Base-by-base conservation (phyloP, 495 filamentous ascomycete species). In the Xylaria intraflava region DNA sequence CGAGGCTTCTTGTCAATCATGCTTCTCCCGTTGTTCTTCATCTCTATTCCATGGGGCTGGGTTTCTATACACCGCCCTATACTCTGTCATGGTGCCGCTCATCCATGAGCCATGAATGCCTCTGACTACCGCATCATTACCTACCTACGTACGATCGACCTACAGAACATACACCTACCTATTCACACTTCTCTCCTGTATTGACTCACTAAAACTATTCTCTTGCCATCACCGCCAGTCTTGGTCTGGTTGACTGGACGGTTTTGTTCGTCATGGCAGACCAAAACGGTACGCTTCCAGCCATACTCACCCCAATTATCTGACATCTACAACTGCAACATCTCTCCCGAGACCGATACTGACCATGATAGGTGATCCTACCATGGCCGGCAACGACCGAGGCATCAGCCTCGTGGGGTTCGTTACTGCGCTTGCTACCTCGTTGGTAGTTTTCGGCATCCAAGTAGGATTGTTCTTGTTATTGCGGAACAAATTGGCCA, bases 381-480 rank as follows among this genome's bases (percentile, higher is more conserved):
- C 72, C 17, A 58, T 55, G 6, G 80, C 69, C 38, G 70, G 76
- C 56, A 39, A 49, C 2, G 59, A 63, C n/a, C 69, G 67, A 41
- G 81, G 81, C 42, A 80, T 83, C 47, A 79, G 76, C 51, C 65
- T 83, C 24, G 71, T 79, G 35, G 74, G 84, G 10, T 92, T 96
- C 62, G 50, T 93, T 26, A 84, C 90, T 31, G 90, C 91, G 50
- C 67, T 95, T 59, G 80, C 76, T 17, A 78, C 82, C 46, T 85
- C 85, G 59, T 72, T 88, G 47, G 67, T 84, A 27, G 75, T 93
- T 43, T 96, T 96, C 65, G 87, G 82, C 23, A 74, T 88, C 11
- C 86, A 96, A 68, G 78, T 88, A 38, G 62, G 85, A 31, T 62
- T 89, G 33, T 96, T 96, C 62, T 59, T 92, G 38, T 62, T 95